Percentiles rank a stretch among this genome's conserved stretches.
phyloP scores from a whole-genome alignment of 2,329 filamentous ascomycete genomes.

The Monosporascus sp. region DNA sequence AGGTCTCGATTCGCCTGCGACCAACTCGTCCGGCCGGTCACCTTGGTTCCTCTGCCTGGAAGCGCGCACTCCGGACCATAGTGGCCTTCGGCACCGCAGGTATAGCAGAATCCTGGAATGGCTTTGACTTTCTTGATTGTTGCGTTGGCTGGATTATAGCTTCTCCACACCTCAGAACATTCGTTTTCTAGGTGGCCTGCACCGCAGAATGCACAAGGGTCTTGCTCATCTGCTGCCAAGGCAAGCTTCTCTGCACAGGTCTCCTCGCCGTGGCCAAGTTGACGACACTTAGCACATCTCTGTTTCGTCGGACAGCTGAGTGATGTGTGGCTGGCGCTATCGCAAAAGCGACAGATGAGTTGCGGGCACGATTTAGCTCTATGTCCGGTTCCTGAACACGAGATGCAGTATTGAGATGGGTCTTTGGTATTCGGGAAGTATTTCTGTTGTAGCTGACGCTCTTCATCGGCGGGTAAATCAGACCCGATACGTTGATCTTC shows the following conservation, averaged over 20 bases:
- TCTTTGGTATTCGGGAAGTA: slow-evolving; percentile 49
- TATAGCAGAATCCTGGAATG: slow-evolving; percentile 50
- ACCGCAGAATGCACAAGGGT: slow-evolving; percentile 57
- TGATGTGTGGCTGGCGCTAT: slow-evolving; percentile 38
- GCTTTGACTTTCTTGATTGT: slow-evolving; percentile 42
- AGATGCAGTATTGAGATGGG: slow-evolving; percentile 41
- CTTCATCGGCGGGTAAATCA: slow-evolving; percentile 19
- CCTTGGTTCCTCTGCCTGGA: slow-evolving; percentile 14
- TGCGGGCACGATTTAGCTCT: slow-evolving; percentile 38
- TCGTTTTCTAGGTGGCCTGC: slow-evolving; percentile 53
- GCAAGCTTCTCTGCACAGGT: slow-evolving; percentile 53
- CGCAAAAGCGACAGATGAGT: slow-evolving; percentile 44
- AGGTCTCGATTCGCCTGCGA: slow-evolving; percentile 41
- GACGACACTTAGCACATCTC: slow-evolving; percentile 55
- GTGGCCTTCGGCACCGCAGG: slow-evolving; percentile 49
- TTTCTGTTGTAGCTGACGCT: slow-evolving; percentile 33
- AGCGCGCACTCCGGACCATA: slow-evolving; percentile 51
- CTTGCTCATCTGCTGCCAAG: slow-evolving; percentile 45
- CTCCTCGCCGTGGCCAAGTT: slow-evolving; percentile 51
- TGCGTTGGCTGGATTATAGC: slow-evolving; percentile 38
- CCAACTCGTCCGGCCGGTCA: slow-evolving; percentile 43
- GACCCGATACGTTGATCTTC: slow-evolving; percentile 3
- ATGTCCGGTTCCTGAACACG: slow-evolving; percentile 47
- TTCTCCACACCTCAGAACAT: slow-evolving; percentile 59
- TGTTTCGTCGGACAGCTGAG: slow-evolving; percentile 45